Evolutionary conservation across 2,329 filamentous ascomycete species (phyloP).

Genomic region (Didymella sp.): DNA sequence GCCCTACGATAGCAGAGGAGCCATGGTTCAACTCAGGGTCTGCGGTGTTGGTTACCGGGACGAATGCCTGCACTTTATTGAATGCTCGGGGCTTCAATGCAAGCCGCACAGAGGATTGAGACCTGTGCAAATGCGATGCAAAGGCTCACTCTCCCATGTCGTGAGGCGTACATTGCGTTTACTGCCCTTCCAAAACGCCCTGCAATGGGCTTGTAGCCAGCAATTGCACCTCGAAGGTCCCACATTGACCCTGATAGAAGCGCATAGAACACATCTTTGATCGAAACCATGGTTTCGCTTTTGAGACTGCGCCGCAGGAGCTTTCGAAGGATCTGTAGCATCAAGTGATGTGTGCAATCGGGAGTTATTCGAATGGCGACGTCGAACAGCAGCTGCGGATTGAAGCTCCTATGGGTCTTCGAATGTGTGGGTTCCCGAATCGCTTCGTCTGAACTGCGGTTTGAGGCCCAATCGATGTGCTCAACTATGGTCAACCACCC

Average conservation of each 20-base stretch:
- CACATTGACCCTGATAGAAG: not conserved
- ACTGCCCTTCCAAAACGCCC: too few species aligned
- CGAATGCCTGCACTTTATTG: not conserved
- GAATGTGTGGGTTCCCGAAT: not conserved
- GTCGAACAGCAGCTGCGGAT: not conserved
- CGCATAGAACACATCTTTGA: not conserved
- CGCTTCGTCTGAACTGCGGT: too few species aligned
- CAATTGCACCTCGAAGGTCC: not conserved
- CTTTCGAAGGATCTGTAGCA: not conserved
- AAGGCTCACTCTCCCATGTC: not conserved
- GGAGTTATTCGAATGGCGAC: not conserved
- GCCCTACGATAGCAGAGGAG: not conserved
- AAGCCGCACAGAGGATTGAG: not conserved
- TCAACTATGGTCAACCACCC: too few species aligned
- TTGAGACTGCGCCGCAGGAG: not conserved
- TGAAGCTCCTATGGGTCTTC: not conserved
- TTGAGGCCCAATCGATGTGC: too few species aligned
- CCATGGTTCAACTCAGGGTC: not conserved
- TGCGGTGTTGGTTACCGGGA: not conserved
- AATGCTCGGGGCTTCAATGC: not conserved
- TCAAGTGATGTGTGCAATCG: too few species aligned
- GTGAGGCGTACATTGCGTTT: not conserved
- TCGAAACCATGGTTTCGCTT: not conserved
- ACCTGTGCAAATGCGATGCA: not conserved
- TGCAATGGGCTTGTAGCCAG: not conserved